A percentile compares a stretch with the other conserved stretches of the same genome.
These are phyloP conservation scores for Nigrospora osmanthi DNA, from an alignment of 2,329 filamentous ascomycete genomes.

Conservation along the genomic window DNA sequence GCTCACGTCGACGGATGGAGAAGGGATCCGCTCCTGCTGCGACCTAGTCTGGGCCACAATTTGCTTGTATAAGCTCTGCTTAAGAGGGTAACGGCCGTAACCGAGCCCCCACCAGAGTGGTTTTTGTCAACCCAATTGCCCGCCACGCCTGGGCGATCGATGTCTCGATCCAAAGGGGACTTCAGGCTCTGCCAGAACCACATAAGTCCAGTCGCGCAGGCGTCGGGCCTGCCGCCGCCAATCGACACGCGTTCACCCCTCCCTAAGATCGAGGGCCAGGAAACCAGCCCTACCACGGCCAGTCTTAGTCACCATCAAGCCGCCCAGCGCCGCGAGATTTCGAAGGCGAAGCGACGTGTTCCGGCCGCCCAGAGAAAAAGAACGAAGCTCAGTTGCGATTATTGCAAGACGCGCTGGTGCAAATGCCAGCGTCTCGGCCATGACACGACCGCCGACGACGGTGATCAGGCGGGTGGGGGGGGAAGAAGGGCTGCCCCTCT, in stretches of 20 bases:
- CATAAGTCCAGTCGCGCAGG: no score
- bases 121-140: no score
- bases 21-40: no score
- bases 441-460: slow-evolving; percentile 1
- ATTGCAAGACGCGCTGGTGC: slow-evolving; percentile 26
- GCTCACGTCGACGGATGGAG: no score
- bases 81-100: no score
- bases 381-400: slow-evolving; percentile 25
- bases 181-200: no score
- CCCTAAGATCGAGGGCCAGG: not conserved
- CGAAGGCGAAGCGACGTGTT: slow-evolving; percentile 21
- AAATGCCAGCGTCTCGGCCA: slow-evolving; percentile 20
- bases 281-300: not conserved
- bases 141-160: no score
- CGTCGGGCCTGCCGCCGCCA: not conserved
- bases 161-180: no score
- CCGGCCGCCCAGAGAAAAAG: slow-evolving; percentile 23
- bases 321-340: slow-evolving; percentile 11
- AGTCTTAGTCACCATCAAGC: not conserved
- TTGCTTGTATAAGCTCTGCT: no score
- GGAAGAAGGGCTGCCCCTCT: slow-evolving; percentile 18
- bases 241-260: not conserved
- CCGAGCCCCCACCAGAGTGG: no score
- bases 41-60: no score
- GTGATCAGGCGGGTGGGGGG: slow-evolving; percentile 1